Conservation (phyloP, 2,329 filamentous ascomycete species). For the Trichoderma semiorbis region DNA sequence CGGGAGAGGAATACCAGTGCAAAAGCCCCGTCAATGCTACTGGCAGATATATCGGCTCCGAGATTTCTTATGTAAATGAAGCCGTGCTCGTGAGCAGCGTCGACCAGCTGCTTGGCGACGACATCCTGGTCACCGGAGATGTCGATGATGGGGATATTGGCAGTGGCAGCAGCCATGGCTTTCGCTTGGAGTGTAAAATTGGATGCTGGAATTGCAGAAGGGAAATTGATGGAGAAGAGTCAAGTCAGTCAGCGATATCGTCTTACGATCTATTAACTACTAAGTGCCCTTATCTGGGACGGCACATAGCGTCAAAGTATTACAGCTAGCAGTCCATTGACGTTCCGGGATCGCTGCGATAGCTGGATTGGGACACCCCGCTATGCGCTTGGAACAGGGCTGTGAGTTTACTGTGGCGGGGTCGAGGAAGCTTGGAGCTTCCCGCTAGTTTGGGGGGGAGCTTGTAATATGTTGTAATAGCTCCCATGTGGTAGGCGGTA, state of each 20-base stretch:
- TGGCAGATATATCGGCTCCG: conserved; percentile 62
- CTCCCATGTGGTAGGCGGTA: background rate
- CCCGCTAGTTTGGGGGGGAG: background rate
- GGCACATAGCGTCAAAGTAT: background rate
- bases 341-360: conserved; percentile 6
- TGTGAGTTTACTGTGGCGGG: background rate
- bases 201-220: background rate
- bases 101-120: conserved; percentile 66
- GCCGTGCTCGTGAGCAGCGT: conserved; percentile 77
- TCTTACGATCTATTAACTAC: background rate
- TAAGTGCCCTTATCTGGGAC: background rate
- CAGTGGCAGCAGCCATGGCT: conserved; percentile 28
- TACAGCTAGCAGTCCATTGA: background rate
- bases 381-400: background rate
- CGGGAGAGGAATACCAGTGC: conserved; percentile 54
- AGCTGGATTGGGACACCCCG: conserved; percentile 5
- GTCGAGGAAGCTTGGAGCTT: background rate
- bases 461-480: background rate
- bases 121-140: conserved; percentile 57
- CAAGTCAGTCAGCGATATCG: background rate
- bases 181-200: background rate
- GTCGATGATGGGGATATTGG: conserved; percentile 76
- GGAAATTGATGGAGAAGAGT: background rate
- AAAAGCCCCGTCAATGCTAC: conserved; percentile 70
- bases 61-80: conserved; percentile 86